These are phyloP conservation scores for Hyaloscypha hepaticicola DNA, from an alignment of 495 filamentous ascomycete genomes.

Conservation along the genomic window DNA sequence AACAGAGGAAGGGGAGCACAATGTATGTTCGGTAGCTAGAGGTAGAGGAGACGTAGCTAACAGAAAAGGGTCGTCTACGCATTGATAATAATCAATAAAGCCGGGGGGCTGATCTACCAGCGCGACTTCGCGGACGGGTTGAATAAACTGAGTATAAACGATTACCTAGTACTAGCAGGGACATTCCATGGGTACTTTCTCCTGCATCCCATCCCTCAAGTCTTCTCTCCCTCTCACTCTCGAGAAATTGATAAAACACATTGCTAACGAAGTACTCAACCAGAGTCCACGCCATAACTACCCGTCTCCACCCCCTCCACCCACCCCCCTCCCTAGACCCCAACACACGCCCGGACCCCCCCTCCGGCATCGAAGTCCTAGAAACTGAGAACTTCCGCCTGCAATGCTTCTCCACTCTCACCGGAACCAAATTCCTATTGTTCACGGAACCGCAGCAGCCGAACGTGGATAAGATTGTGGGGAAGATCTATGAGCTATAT, in stretches of 20 bases:
- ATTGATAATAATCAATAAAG: constrained; percentile 97
- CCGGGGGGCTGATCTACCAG: constrained; percentile 93
- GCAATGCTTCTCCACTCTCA: constrained; percentile 92
- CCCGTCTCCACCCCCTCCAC: constrained; percentile 66
- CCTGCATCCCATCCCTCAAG: constrained; percentile 13
- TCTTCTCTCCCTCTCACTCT: constrained; percentile 1
- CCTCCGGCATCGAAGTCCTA: constrained; percentile 81
- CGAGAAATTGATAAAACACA: too few species aligned
- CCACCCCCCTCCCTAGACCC: constrained; percentile 32
- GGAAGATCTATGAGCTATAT: constrained; percentile 90
- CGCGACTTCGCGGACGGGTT: constrained; percentile 82
- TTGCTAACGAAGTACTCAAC: not conserved
- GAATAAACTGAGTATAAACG: constrained; percentile 86
- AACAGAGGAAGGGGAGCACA: not conserved
- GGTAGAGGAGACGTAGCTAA: not conserved
- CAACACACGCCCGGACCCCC: constrained; percentile 49
- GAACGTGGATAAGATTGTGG: constrained; percentile 78
- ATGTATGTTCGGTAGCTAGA: constrained; percentile 2
- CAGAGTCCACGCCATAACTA: constrained; percentile 88
- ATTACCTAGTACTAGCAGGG: constrained; percentile 94
- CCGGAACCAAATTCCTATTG: constrained; percentile 91
- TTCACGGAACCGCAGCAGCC: constrained; percentile 91
- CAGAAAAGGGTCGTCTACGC: constrained; percentile 79
- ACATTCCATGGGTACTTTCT: constrained; percentile 84
- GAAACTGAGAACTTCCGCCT: constrained; percentile 90